Base-by-base conservation (phyloP, 2,329 filamentous ascomycete genomes). In the Xylariaceae sp. region DNA sequence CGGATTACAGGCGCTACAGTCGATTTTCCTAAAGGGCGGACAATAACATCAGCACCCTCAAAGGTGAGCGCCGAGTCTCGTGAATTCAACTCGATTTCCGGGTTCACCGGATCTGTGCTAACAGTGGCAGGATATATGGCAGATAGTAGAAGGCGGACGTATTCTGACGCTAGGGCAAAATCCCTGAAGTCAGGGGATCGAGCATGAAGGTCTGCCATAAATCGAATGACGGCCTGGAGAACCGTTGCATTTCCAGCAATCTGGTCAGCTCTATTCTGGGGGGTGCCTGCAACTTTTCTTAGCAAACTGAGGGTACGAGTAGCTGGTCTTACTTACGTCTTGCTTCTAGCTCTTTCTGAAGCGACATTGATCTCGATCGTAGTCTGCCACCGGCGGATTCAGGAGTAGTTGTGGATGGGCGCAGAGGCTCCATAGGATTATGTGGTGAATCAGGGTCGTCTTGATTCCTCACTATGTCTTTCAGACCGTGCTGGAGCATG, bases 121-220 rank as follows among this genome's bases (percentile, higher is more conserved):
- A 95, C 90, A 40, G 96, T 79, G 16, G 93, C 81, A 2, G 93
- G 91, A 61, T 93, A 98, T 2, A 97, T 71, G 11, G 89, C 84
- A 27, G 82, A 80, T 1, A 96, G 74, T 4, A 98, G 70, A 37
- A 89, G 75, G 49, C 92, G 83, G 1, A 92, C 72, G 65, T 95
- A 97, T 36, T 87, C 85, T 0, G 91, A 94, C 1, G 77, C 78
- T 10, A 85, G 68, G 0, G 88, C 80, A 64, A 94, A 96, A 36
- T 96, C 90, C 45, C 86, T 79, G 63, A 97, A 97, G 21, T 79
- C 77, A 2, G 74, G 65, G 3, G 88, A 96, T 32, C 83, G 82
- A n/a, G 74, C 69, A 55, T 96, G 89, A 10, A 95, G 71, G 56
- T 91, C 83, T 6, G 83, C 76, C 25, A 97, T 68, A 58, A 96